phyloP scores from a whole-genome alignment of 495 filamentous ascomycete genomes.

The Penicillium alfredii region DNA sequence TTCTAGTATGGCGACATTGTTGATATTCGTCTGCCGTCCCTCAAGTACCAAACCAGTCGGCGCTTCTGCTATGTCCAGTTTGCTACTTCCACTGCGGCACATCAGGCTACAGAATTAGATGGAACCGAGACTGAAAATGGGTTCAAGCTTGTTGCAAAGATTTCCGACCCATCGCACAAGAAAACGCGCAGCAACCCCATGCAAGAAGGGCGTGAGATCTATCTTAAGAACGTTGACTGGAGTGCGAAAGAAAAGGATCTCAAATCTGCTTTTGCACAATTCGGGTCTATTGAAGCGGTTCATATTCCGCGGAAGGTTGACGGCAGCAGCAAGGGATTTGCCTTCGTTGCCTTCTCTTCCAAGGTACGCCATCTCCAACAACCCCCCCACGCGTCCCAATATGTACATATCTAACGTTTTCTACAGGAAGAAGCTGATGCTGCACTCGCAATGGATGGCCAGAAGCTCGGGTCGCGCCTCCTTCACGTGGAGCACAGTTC shows the following conservation, averaged over 20 bases:
- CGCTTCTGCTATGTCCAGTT: slow-evolving; percentile 96
- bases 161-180: slow-evolving; percentile 74
- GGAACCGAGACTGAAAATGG: slow-evolving; percentile 59
- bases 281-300: slow-evolving; percentile 65
- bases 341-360: slow-evolving; percentile 67
- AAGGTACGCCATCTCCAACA: no score
- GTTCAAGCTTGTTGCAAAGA: slow-evolving; percentile 65
- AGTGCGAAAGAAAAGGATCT: slow-evolving; percentile 62
- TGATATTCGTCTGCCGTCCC: slow-evolving; percentile 81
- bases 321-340: slow-evolving; percentile 65
- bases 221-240: slow-evolving; percentile 67
- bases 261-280: slow-evolving; percentile 61
- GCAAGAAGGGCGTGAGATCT: slow-evolving; percentile 81
- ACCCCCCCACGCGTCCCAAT: no score
- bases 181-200: slow-evolving; percentile 76
- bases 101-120: slow-evolving; percentile 63
- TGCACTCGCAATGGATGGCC: slow-evolving; percentile 63
- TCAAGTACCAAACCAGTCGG: slow-evolving; percentile 80
- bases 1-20: slow-evolving; percentile 69
- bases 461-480: slow-evolving; percentile 60
- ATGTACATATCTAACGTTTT: slow-evolving; percentile 16
- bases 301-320: slow-evolving; percentile 58
- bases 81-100: slow-evolving; percentile 54
- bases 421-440: slow-evolving; percentile 58
- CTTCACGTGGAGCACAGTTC: slow-evolving; percentile 62